Evolutionary conservation across 1,139 yeast species (phyloP), one percentile per base, ranked within the genome.

Genomic region (Arxiozyma heterogenica): DNA sequence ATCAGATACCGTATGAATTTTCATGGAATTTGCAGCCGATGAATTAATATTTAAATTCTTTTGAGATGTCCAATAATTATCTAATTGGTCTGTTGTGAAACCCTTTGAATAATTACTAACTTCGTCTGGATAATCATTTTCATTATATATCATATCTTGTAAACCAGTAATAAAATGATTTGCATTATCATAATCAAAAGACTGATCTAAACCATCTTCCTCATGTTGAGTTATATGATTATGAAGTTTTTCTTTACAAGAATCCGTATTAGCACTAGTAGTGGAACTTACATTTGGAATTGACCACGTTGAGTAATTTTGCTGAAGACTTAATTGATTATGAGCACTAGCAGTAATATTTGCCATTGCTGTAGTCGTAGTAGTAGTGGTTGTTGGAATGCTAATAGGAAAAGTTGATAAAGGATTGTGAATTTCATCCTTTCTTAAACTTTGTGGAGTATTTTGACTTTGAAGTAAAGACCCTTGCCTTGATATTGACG

Each of bases 141-240:
- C 71, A 43, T 66, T 67, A 50, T 59, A 62, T 20, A 67, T 66
- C 62, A 67, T 65, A 55, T 65, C 64, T 58, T 66, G 65, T 30
- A 67, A 55, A 7, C 70, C 70, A 18, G 67, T 64, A 22, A 67
- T 60, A 41, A 67, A 50, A 55, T 67, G 71, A 47, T 62, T 61
- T 6, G 67, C 58, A 55, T 63, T 60, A 39, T 64, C 69, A 49
- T 66, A 65, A 41, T 64, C 70, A 44, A 64, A 58, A 11, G 59
- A 56, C 47, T 59, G 63, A 23, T 61, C 61, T 8, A 52, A 22
- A 25, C 55, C 58, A 20, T 48, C 23, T n/a, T 53, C 54, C 11
- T 47, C 43, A n/a, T 20, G 30, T 41, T 15, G n/a, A 6, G 15
- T 12, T 21, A 27, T 39, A 34, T n/a, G 27, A 22, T 9, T 20